phyloP scores from a whole-genome alignment of 1,139 yeast species.

The Taphrina flavorubra region DNA sequence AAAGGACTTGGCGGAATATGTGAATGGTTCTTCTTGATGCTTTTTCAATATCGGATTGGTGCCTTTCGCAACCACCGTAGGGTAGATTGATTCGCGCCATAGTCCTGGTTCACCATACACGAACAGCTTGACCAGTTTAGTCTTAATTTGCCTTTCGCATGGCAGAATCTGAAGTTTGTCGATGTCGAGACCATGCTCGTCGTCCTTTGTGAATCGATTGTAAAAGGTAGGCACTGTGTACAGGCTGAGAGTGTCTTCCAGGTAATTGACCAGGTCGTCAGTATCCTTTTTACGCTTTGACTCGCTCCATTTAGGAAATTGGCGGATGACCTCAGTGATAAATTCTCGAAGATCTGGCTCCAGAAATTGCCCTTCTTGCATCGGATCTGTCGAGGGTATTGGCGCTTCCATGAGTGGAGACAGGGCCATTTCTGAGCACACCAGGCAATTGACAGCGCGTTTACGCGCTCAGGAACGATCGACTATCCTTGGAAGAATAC shows the following conservation, averaged over 20 bases:
- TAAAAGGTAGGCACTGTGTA: slow-evolving; percentile 37
- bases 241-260: slow-evolving; percentile 29
- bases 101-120: slow-evolving; percentile 39
- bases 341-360: slow-evolving; percentile 40
- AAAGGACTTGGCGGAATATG: slow-evolving; percentile 34
- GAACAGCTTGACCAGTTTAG: slow-evolving; percentile 35
- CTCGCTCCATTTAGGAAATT: slow-evolving; percentile 37
- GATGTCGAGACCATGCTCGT: slow-evolving; percentile 36
- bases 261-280: slow-evolving; percentile 28
- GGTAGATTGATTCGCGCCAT: slow-evolving; percentile 36
- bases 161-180: slow-evolving; percentile 38
- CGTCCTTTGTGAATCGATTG: slow-evolving; percentile 38
- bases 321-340: slow-evolving; percentile 30
- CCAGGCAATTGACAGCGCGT: slow-evolving; percentile 2
- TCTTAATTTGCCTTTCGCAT: slow-evolving; percentile 34
- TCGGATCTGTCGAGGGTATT: slow-evolving; percentile 8
- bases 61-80: slow-evolving; percentile 23
- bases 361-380: slow-evolving; percentile 27
- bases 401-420: slow-evolving; percentile 33
- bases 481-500: not conserved
- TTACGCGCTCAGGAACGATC: not conserved
- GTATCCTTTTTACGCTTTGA: slow-evolving; percentile 30
- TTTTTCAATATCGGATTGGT: slow-evolving; percentile 30
- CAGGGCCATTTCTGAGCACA: slow-evolving; percentile 18
- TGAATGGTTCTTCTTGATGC: slow-evolving; percentile 37